Evolutionary conservation across 78 protist genomes (phyloP).

Genomic region (Isochrysis galbana): DNA sequence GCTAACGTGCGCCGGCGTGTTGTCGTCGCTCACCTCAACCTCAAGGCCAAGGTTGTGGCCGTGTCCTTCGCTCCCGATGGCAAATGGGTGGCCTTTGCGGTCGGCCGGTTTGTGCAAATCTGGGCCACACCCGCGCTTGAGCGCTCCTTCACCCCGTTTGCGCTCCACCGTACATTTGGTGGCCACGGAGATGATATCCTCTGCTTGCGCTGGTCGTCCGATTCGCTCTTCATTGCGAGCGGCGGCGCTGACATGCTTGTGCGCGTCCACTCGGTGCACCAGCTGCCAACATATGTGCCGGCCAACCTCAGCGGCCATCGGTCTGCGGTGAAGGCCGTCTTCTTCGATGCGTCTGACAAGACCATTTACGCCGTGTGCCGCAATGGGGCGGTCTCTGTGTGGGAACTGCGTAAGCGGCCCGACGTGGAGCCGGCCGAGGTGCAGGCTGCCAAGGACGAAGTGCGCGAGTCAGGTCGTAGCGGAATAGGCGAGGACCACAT

Average conservation of each 20-base stretch:
- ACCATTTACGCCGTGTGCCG: slow-evolving; percentile 26
- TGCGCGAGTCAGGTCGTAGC: neutral
- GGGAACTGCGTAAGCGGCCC: neutral
- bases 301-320: slow-evolving; percentile 25
- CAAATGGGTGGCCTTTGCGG: slow-evolving; percentile 4
- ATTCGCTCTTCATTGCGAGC: slow-evolving; percentile 20
- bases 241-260: neutral
- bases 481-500: neutral
- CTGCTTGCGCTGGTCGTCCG: slow-evolving; percentile 29
- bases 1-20: slow-evolving; percentile 29
- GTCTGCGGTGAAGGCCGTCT: neutral
- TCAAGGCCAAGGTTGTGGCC: slow-evolving; percentile 36
- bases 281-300: neutral
- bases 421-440: neutral
- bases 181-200: slow-evolving; percentile 47
- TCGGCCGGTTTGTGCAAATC: slow-evolving; percentile 33
- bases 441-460: neutral
- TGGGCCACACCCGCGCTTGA: slow-evolving; percentile 37
- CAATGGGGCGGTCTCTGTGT: slow-evolving; percentile 30
- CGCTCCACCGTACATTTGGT: neutral
- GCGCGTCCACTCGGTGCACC: neutral
- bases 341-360: neutral
- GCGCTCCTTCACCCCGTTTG: slow-evolving; percentile 28
- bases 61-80: slow-evolving; percentile 67
- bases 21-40: slow-evolving; percentile 56